Conservation (phyloP, 805 yeast genomes). For the Candida montana region DNA sequence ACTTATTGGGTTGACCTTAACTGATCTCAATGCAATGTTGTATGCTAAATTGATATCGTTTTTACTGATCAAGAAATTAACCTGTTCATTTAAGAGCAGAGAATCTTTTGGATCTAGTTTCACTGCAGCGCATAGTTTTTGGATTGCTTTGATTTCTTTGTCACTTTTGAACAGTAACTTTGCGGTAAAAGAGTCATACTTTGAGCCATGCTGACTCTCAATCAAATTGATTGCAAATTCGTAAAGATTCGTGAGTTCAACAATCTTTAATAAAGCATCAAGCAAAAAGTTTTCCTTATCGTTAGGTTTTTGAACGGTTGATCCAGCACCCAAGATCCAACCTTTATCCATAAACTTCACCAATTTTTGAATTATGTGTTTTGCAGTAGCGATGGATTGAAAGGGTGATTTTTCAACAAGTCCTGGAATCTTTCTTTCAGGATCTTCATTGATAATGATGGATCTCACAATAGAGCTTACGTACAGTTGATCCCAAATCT, state of each 20-base stretch:
- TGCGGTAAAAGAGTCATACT: constrained; percentile 25
- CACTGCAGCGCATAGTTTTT: constrained; percentile 26
- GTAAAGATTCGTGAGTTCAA: constrained; percentile 34
- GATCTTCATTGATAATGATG: constrained; percentile 46
- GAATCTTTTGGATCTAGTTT: constrained; percentile 17
- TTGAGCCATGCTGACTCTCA: constrained; percentile 14
- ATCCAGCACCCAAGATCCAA: constrained; percentile 55
- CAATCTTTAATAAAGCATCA: constrained; percentile 56
- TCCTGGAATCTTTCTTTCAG: constrained; percentile 54
- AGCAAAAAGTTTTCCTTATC: constrained; percentile 60
- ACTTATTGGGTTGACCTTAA: constrained; percentile 68
- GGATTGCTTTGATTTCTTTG: constrained; percentile 31
- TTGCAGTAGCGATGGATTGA: constrained; percentile 12
- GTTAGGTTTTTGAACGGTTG: constrained; percentile 64
- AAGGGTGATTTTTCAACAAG: constrained; percentile 43
- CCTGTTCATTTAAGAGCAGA: constrained; percentile 38
- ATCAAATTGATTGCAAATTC: constrained; percentile 36
- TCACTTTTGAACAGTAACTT: constrained; percentile 30
- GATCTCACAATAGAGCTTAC: constrained; percentile 55
- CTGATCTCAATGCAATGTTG: constrained; percentile 52
- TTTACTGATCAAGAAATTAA: constrained; percentile 54
- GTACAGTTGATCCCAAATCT: constrained; percentile 56
- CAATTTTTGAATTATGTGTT: constrained; percentile 11
- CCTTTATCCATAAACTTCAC: constrained; percentile 36
- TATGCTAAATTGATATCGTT: constrained; percentile 51